Conservation (phyloP, 768 basidiomycete species). For the Boletus sp. region DNA sequence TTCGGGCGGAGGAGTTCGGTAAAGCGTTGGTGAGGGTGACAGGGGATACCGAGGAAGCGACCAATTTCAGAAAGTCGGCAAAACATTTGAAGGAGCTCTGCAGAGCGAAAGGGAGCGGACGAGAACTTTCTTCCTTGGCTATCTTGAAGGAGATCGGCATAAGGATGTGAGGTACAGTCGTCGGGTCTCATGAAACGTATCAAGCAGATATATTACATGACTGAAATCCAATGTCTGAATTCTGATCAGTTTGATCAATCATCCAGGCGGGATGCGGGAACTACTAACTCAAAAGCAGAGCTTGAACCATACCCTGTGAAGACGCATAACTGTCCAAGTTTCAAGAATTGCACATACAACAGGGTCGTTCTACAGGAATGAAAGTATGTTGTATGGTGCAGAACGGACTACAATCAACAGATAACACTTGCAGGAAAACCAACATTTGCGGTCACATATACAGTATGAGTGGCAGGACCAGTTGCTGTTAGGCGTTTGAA, state of each 20-base stretch:
- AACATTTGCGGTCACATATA: neutral
- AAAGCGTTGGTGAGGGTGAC: neutral
- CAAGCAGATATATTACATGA: neutral
- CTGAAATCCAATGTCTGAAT: neutral
- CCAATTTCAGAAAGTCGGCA: neutral
- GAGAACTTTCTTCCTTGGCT: neutral
- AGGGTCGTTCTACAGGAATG: no score
- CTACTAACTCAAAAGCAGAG: no score
- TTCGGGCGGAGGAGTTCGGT: neutral
- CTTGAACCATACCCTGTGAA: no score
- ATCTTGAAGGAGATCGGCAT: slow-evolving; percentile 1
- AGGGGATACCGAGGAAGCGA: slow-evolving; percentile 4
- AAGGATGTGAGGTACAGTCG: neutral
- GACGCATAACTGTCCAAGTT: no score
- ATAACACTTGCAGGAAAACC: no score
- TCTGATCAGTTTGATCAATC: no score
- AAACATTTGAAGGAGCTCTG: neutral
- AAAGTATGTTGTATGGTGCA: no score
- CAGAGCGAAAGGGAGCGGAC: slow-evolving; percentile 6
- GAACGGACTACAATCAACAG: no score
- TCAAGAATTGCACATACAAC: no score
- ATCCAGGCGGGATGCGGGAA: no score
- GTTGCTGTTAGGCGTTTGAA: neutral
- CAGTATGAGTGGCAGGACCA: neutral
- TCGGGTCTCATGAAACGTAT: neutral